Evolutionary conservation across 2,329 filamentous ascomycete species (phyloP).

Genomic region (Claviceps maximensis): DNA sequence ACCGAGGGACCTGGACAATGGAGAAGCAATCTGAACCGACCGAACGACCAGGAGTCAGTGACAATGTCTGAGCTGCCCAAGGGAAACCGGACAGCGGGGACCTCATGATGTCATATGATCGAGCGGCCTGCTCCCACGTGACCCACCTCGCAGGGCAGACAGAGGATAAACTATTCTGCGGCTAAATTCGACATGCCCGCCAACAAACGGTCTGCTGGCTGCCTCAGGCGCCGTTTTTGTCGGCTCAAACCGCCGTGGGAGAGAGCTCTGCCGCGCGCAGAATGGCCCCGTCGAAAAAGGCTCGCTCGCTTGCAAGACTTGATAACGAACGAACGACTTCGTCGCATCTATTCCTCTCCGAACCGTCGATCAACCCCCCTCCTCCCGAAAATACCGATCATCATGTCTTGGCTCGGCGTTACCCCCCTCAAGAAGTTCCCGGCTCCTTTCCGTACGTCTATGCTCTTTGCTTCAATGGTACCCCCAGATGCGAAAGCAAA

Average conservation of each 20-base stretch:
- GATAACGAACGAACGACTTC: constrained; percentile 2
- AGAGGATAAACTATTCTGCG: background rate
- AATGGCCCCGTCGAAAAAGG: constrained; percentile 24
- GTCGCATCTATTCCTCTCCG: constrained; percentile 15
- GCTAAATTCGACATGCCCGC: no score
- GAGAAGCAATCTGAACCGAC: no score
- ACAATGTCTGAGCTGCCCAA: background rate
- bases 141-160: background rate
- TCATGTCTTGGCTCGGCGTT: constrained; percentile 62
- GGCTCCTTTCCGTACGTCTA: constrained; percentile 60
- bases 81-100: background rate
- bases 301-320: constrained; percentile 25
- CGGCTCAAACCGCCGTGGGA: constrained; percentile 19
- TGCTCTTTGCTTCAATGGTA: constrained; percentile 19
- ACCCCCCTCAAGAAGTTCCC: constrained; percentile 65
- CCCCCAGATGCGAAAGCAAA: constrained; percentile 8
- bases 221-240: constrained; percentile 15
- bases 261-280: constrained; percentile 13
- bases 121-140: background rate
- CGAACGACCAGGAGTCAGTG: background rate
- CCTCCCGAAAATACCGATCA: constrained; percentile 29
- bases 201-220: background rate
- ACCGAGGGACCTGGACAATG: no score
- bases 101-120: constrained; percentile 10
- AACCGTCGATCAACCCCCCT: constrained; percentile 18